A percentile compares a stretch with the other conserved stretches of the same genome.
These are phyloP conservation scores for Plasmodium chabaudi DNA, from an alignment of 169 alveolate species.

Conservation along the genomic window DNA sequence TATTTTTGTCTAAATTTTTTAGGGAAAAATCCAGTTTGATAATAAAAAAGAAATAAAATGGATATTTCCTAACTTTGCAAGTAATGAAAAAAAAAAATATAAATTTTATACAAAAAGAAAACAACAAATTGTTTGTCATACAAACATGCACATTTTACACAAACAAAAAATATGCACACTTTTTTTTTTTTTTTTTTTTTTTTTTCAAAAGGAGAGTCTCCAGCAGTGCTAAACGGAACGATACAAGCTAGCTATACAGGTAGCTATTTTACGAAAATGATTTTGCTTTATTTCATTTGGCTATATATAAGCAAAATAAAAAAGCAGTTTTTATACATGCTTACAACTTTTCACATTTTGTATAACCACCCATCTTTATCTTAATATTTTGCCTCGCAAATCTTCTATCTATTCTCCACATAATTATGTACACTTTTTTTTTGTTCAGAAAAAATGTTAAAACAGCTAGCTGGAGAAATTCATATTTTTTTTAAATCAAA, in stretches of 20 bases:
- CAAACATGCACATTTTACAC: neutral
- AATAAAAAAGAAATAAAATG: constrained; percentile 41
- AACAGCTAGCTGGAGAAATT: constrained; percentile 28
- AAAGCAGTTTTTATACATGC: neutral
- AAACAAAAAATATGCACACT: no score
- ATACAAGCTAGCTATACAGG: no score
- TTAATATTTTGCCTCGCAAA: neutral
- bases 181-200: neutral
- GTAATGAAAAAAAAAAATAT: constrained; percentile 6
- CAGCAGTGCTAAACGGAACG: neutral
- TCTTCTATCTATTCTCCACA: neutral
- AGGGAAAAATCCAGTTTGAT: constrained; percentile 46
- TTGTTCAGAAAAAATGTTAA: constrained; percentile 6
- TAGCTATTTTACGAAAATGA: no score
- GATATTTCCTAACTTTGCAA: constrained; percentile 24
- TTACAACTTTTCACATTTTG: neutral
- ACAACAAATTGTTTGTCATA: neutral
- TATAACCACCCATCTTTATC: neutral
- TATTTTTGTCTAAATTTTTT: neutral
- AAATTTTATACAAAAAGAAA: neutral
- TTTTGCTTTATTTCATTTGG: no score
- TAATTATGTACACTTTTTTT: neutral
- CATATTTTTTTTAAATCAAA: constrained; percentile 20
- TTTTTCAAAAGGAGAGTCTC: constrained; percentile 1
- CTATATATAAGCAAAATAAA: no score